Evolutionary conservation across 2,329 filamentous ascomycete species (phyloP).

Genomic region (Endoconidiophora laricicola): DNA sequence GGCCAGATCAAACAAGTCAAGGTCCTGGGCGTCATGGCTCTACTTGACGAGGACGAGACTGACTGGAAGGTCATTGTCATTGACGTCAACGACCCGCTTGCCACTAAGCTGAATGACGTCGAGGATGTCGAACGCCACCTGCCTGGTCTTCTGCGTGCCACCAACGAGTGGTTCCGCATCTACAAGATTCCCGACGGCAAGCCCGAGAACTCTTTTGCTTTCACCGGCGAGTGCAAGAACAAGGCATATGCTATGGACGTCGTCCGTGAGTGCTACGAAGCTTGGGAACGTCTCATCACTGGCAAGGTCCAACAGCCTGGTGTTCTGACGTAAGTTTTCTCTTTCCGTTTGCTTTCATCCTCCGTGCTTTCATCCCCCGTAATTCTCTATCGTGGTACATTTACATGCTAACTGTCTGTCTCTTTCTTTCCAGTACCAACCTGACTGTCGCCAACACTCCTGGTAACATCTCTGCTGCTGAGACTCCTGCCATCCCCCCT

Average conservation of each 20-base stretch:
- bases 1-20: conserved; percentile 99
- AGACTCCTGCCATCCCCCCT: conserved; percentile 60
- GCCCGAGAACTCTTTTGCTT: conserved; percentile 99
- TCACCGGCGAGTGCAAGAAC: conserved; percentile 99
- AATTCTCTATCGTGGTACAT: neutral
- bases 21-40: conserved; percentile 96
- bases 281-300: conserved; percentile 90
- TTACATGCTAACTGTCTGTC: neutral
- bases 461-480: conserved; percentile 49
- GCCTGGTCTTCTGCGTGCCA: conserved; percentile 87
- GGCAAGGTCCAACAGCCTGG: conserved; percentile 69
- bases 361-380: neutral
- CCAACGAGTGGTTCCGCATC: conserved; percentile 99
- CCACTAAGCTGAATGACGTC: conserved; percentile 90
- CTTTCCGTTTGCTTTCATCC: neutral
- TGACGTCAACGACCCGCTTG: conserved; percentile 92
- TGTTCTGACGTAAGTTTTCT: conserved; percentile 57
- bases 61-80: conserved; percentile 99
- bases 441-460: conserved; percentile 55
- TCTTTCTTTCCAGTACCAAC: conserved; percentile 50
- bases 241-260: conserved; percentile 95
- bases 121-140: conserved; percentile 98
- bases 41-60: conserved; percentile 98
- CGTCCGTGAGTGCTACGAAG: conserved; percentile 86
- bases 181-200: conserved; percentile 99